Conservation (phyloP, 305 asterid genomes). For the Fraxinus nigra region DNA sequence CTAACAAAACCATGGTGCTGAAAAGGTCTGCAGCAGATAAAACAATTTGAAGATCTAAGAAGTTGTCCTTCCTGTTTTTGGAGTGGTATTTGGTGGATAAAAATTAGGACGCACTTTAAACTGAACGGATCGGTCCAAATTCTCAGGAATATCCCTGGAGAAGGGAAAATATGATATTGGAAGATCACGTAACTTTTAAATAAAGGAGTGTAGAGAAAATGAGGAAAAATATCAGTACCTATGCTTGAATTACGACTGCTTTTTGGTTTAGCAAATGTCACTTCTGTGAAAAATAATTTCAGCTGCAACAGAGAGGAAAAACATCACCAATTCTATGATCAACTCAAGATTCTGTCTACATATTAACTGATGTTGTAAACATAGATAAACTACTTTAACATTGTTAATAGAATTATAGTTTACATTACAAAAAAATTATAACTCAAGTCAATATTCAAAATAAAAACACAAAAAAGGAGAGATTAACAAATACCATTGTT, state of each 20-base stretch:
- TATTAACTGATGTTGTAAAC: neutral
- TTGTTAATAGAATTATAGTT: neutral
- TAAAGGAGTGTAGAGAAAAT: neutral
- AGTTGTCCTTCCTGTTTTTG: neutral
- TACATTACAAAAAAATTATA: neutral
- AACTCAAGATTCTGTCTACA: neutral
- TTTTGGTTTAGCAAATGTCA: conserved; percentile 94
- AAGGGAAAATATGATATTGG: neutral
- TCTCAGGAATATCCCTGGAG: neutral
- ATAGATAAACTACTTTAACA: neutral
- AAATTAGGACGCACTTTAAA: neutral
- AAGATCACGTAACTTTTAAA: conserved; percentile 6
- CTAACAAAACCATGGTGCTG: neutral
- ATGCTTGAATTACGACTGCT: conserved; percentile 99
- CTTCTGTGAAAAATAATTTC: conserved; percentile 82
- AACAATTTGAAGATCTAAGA: neutral
- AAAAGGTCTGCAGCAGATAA: neutral
- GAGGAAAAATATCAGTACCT: conserved; percentile 39
- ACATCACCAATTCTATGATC: conserved; percentile 18
- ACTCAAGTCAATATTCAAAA: neutral
- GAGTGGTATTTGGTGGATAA: neutral
- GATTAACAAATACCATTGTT: neutral
- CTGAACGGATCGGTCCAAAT: neutral
- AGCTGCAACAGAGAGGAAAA: conserved; percentile 53
- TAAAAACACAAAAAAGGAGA: neutral